Evolutionary conservation across 805 yeast species (phyloP).

Genomic region (Hanseniaspora taiwanica): DNA sequence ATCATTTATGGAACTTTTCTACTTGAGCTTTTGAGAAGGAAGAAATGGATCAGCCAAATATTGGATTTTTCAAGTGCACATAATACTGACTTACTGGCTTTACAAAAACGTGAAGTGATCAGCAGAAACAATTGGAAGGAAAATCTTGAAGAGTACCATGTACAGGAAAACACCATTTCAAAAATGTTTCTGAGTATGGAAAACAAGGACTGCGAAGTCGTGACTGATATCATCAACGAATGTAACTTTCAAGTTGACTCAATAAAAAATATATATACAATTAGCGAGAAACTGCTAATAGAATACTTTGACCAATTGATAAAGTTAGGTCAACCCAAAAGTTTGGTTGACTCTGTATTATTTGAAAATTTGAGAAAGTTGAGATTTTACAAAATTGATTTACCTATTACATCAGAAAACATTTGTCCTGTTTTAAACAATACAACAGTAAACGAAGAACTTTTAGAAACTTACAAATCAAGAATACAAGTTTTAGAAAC

Average conservation of each 20-base stretch:
- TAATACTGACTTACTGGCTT: background rate
- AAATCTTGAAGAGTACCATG: slow-evolving; percentile 27
- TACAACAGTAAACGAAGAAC: background rate
- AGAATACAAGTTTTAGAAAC: slow-evolving; percentile 56
- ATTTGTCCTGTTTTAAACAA: no score
- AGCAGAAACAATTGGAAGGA: slow-evolving; percentile 49
- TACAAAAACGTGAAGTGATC: slow-evolving; percentile 38
- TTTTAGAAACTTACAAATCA: background rate
- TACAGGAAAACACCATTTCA: background rate
- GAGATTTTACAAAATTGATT: background rate
- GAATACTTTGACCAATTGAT: background rate
- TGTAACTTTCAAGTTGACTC: background rate
- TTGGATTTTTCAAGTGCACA: slow-evolving; percentile 23
- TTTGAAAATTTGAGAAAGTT: background rate
- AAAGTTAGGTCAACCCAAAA: background rate
- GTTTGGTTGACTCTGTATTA: background rate
- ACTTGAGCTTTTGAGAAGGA: slow-evolving; percentile 46
- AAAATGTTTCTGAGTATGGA: slow-evolving; percentile 8
- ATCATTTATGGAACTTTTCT: slow-evolving; percentile 56
- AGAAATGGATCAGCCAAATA: slow-evolving; percentile 35
- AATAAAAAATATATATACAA: background rate
- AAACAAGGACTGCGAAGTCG: background rate
- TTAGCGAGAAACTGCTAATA: background rate
- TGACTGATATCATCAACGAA: background rate
- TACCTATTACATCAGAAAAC: no score